phyloP scores from a whole-genome alignment of 2,329 filamentous ascomycete genomes.

The Pseudogymnoascus sp. region DNA sequence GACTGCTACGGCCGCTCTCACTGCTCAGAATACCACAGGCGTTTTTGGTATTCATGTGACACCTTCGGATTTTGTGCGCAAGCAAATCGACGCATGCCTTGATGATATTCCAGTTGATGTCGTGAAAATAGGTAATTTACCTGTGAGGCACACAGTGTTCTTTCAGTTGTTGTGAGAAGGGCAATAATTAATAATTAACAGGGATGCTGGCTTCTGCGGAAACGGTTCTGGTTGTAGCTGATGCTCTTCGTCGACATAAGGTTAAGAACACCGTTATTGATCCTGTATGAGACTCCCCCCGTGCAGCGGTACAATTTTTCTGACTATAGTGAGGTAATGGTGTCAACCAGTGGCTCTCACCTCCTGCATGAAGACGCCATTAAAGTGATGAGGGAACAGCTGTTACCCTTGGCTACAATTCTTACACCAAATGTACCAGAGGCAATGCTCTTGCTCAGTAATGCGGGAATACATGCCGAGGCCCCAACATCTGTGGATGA shows the following conservation, averaged over 20 bases:
- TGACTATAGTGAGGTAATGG: constrained; percentile 64
- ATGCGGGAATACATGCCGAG: constrained; percentile 35
- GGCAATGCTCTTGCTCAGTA: constrained; percentile 56
- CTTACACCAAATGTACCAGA: constrained; percentile 75
- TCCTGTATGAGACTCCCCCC: constrained; percentile 47
- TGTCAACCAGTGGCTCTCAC: constrained; percentile 70
- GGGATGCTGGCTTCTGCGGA: constrained; percentile 75
- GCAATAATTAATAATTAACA: constrained; percentile 29
- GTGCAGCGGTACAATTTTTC: background rate
- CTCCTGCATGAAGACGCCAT: constrained; percentile 62
- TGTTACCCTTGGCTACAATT: constrained; percentile 61
- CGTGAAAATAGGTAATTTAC: constrained; percentile 71
- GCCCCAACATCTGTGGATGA: constrained; percentile 55
- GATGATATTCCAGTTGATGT: constrained; percentile 83
- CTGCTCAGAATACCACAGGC: constrained; percentile 88
- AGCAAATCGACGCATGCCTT: constrained; percentile 79
- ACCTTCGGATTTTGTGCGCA: constrained; percentile 69
- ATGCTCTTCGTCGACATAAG: constrained; percentile 51
- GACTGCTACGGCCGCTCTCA: constrained; percentile 90
- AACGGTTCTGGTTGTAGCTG: constrained; percentile 62
- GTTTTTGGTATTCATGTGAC: constrained; percentile 75
- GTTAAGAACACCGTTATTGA: constrained; percentile 61
- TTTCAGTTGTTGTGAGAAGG: background rate
- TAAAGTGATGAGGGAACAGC: constrained; percentile 46
- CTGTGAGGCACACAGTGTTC: background rate